Evolutionary conservation across 2,329 filamentous ascomycete species (phyloP), one percentile per base, ranked within the genome.

Genomic region (Tolypocladium tropicale): DNA sequence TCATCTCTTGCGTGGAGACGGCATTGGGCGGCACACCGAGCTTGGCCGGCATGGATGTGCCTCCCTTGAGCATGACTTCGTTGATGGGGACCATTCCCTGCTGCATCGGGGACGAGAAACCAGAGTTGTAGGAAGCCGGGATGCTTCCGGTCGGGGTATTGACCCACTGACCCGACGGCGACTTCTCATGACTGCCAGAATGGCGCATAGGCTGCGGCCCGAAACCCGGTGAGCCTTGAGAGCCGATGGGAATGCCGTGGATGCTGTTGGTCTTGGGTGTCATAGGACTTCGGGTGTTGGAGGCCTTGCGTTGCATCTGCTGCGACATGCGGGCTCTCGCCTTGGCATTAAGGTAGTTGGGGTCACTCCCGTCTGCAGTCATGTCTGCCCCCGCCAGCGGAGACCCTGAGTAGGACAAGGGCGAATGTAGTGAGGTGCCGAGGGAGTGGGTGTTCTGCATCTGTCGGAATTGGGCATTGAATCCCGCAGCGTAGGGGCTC

Each of bases 1-100:
- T 97, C 65, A 92, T 91, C 70, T 97, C 94, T 66, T 96, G 91
- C 1, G 90, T 87, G 55, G 94, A 89, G 54, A 88, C 78, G 18
- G 78, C 75, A 41, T 69, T 69, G 18, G 74, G 67, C 37, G 70
- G 70, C n/a, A 69, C 77, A 55, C 80, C 81, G 53, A 96, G 85
- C 75, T 96, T 96, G 36, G 90, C 82, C 2, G 93, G 93, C 75
- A 97, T 86, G 1, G 93, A 96, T 37, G 89, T 88, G 64, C 89
- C 88, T 58, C 90, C 91, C 68, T 89, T 90, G 68, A 92, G 86
- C 68, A 99, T 81, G 54, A 96, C 88, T 66, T 96, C 92, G 21
- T 88, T 89, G 64, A 96, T 95, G 61, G 91, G 89, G 21, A 86
- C 81, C 68, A 89, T 78, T 30, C 82, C 79, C 23, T 79, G 79